phyloP scores from a whole-genome alignment of 2,329 filamentous ascomycete species.

The Penicillium oxalicum region DNA sequence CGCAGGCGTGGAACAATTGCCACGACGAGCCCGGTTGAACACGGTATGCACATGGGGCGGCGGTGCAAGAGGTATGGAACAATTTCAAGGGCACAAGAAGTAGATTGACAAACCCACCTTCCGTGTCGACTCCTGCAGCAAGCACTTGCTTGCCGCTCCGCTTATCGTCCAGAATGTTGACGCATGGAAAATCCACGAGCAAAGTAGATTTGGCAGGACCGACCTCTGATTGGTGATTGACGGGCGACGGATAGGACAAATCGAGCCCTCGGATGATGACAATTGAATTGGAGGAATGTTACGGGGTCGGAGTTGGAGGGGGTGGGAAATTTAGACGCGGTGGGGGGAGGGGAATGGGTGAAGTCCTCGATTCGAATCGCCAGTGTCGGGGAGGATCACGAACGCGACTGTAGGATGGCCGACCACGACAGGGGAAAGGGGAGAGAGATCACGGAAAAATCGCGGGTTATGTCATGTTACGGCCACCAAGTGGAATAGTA shows the following conservation, averaged over 20 bases:
- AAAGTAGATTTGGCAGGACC: slow-evolving; percentile 25
- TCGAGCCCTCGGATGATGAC: neutral
- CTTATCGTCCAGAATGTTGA: slow-evolving; percentile 42
- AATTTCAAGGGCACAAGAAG: slow-evolving; percentile 8
- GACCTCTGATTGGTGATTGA: slow-evolving; percentile 19
- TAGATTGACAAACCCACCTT: slow-evolving; percentile 31
- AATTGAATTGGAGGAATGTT: neutral
- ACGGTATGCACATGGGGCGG: neutral
- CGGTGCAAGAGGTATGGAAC: neutral
- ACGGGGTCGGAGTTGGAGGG: neutral
- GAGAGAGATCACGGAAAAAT: slow-evolving; percentile 1
- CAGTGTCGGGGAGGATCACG: slow-evolving; percentile 17
- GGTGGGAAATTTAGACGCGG: neutral
- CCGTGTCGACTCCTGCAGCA: slow-evolving; percentile 44
- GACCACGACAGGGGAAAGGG: slow-evolving; percentile 9
- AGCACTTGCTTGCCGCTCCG: slow-evolving; percentile 44
- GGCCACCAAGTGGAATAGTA: too few species aligned
- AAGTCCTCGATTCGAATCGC: slow-evolving; percentile 3
- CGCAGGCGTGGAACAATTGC: slow-evolving; percentile 4
- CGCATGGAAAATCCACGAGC: slow-evolving; percentile 39
- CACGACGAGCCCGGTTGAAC: neutral
- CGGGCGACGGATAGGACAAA: slow-evolving; percentile 1
- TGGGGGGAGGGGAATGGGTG: slow-evolving; percentile 3
- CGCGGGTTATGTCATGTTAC: slow-evolving; percentile 14
- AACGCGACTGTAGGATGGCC: slow-evolving; percentile 5